These are phyloP conservation scores for Alectoria sarmentosa DNA, from an alignment of 495 filamentous ascomycete genomes.

Conservation along the genomic window DNA sequence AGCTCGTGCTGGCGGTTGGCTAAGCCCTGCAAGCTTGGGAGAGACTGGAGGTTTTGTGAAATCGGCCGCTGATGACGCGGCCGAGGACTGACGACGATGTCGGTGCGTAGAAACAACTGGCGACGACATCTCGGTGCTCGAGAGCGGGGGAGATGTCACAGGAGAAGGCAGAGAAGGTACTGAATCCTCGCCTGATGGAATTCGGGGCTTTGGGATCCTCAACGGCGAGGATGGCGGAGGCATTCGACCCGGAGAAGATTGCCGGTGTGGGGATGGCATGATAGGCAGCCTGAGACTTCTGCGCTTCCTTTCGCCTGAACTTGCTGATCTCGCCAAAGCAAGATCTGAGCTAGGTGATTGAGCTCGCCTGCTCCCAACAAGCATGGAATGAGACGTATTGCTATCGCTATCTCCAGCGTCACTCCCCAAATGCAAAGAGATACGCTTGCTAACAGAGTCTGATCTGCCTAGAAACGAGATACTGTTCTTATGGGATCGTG, in stretches of 20 bases:
- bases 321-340: constrained; percentile 59
- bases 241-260: constrained; percentile 73
- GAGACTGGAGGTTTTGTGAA: constrained; percentile 65
- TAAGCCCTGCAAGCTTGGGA: constrained; percentile 63
- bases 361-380: constrained; percentile 61
- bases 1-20: constrained; percentile 70
- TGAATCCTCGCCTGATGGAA: constrained; percentile 65
- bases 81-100: constrained; percentile 88
- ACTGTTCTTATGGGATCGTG: constrained; percentile 72
- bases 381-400: constrained; percentile 75
- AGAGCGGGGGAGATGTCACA: constrained; percentile 78
- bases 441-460: constrained; percentile 53
- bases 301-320: constrained; percentile 70
- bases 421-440: constrained; percentile 67
- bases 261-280: constrained; percentile 67
- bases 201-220: constrained; percentile 75
- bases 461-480: constrained; percentile 55
- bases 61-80: constrained; percentile 67
- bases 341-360: constrained; percentile 89
- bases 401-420: constrained; percentile 75
- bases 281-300: constrained; percentile 74
- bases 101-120: constrained; percentile 48
- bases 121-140: constrained; percentile 71
- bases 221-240: constrained; percentile 79
- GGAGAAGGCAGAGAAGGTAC: constrained; percentile 72